These are phyloP conservation scores for Neofusicoccum kwambonambiense DNA, from an alignment of 2,329 filamentous ascomycete genomes.

Conservation along the genomic window DNA sequence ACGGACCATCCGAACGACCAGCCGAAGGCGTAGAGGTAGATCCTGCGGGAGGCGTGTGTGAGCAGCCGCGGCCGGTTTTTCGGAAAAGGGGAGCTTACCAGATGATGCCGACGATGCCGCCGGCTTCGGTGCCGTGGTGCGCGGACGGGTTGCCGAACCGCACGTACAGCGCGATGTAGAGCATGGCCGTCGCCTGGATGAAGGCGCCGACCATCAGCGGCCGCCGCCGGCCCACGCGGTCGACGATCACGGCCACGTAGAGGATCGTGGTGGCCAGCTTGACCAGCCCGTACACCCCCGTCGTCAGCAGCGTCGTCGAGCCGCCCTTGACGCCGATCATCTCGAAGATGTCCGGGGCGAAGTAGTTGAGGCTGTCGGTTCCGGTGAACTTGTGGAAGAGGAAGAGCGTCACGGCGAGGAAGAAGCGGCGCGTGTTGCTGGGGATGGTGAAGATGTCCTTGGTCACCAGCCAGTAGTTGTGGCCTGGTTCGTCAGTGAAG, in stretches of 20 bases:
- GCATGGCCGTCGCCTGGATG: constrained; percentile 32
- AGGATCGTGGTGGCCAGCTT: constrained; percentile 34
- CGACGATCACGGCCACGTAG: constrained; percentile 35
- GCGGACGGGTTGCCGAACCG: constrained; percentile 34
- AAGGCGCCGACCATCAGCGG: constrained; percentile 33
- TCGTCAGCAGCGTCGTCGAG: constrained; percentile 34
- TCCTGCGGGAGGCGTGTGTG: background rate
- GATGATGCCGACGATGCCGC: constrained; percentile 43
- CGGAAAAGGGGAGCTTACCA: constrained; percentile 3
- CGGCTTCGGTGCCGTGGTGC: constrained; percentile 36
- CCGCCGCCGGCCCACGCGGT: constrained; percentile 33
- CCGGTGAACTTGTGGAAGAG: constrained; percentile 46
- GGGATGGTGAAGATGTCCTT: constrained; percentile 32
- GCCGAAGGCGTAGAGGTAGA: constrained; percentile 34
- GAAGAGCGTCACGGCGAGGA: constrained; percentile 38
- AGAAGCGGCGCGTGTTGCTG: constrained; percentile 36
- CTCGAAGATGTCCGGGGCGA: constrained; percentile 41
- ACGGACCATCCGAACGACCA: constrained; percentile 33
- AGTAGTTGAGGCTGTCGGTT: constrained; percentile 44
- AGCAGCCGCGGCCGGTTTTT: too few species aligned
- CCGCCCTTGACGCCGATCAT: constrained; percentile 38
- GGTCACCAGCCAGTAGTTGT: constrained; percentile 36
- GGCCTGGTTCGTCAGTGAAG: background rate
- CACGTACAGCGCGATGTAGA: constrained; percentile 37
- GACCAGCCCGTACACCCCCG: constrained; percentile 38